These are phyloP conservation scores for Excoecaria cochinchinensis DNA, from an alignment of 345 rosid genomes.

Conservation along the genomic window DNA sequence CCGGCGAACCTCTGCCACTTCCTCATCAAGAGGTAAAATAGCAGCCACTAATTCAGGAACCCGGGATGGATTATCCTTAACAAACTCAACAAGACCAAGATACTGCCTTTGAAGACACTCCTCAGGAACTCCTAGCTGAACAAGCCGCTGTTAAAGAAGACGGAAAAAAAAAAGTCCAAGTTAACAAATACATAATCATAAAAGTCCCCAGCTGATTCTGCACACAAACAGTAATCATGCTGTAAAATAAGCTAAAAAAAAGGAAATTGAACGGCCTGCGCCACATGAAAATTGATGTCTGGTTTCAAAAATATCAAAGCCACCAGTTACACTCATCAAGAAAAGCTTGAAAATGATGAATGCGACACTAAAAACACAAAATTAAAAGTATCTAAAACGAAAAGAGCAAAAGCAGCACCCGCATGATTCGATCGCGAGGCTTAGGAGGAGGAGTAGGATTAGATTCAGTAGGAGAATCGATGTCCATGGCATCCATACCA, in stretches of 20 bases:
- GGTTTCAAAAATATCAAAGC: not conserved
- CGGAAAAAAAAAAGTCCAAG: not conserved
- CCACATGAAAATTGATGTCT: not conserved
- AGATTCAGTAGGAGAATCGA: conserved; percentile 48
- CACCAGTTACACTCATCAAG: not conserved
- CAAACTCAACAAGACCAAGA: conserved; percentile 54
- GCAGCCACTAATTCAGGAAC: conserved; percentile 50
- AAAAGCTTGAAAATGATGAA: not conserved
- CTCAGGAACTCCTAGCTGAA: conserved; percentile 53
- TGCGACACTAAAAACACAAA: not conserved
- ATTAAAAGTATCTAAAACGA: not conserved
- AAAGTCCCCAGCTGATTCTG: too few relatives aligned
- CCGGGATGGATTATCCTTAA: conserved; percentile 36
- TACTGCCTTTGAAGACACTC: conserved; percentile 39
- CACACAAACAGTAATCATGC: not conserved
- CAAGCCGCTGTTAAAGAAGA: conserved; percentile 59
- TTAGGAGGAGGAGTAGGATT: conserved; percentile 22
- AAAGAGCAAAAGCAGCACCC: conserved; percentile 35
- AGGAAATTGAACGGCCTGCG: not conserved
- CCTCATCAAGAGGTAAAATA: conserved; percentile 68
- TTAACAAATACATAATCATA: not conserved
- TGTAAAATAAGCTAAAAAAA: not conserved
- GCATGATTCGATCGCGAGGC: conserved; percentile 48
- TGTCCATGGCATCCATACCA: conserved; percentile 48
- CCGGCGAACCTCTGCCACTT: conserved; percentile 40